Conservation (phyloP, 2,329 filamentous ascomycete species). For the Zasmidium citrigriseum region DNA sequence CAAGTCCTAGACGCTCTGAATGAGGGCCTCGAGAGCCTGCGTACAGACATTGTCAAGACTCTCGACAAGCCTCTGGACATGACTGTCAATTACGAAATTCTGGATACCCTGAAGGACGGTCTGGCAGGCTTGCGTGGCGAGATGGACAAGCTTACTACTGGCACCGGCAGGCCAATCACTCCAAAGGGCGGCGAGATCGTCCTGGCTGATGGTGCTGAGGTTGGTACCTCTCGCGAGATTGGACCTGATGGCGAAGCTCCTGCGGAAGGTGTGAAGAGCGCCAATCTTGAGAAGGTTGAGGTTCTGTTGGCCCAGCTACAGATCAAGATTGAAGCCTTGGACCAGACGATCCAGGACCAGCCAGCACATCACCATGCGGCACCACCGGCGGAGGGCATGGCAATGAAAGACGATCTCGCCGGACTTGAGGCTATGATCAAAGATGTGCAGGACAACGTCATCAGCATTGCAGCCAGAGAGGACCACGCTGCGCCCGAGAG, state of each 20-base stretch:
- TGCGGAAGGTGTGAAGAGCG: constrained; percentile 54
- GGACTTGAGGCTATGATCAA: constrained; percentile 48
- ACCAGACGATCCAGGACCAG: constrained; percentile 53
- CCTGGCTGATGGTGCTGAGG: constrained; percentile 56
- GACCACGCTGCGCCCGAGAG: constrained; percentile 45
- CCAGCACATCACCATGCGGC: constrained; percentile 44
- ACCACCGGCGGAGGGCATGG: constrained; percentile 35
- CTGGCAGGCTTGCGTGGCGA: constrained; percentile 74
- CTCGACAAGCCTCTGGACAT: constrained; percentile 78
- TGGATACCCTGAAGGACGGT: constrained; percentile 83
- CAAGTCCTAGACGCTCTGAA: constrained; percentile 64
- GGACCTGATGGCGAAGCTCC: constrained; percentile 35
- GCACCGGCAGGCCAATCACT: constrained; percentile 42
- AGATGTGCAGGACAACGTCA: constrained; percentile 63
- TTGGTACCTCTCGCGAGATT: constrained; percentile 39
- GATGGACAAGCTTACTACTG: constrained; percentile 73
- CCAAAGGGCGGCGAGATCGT: constrained; percentile 57
- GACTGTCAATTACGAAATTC: constrained; percentile 83
- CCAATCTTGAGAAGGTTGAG: constrained; percentile 85
- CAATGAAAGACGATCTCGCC: constrained; percentile 57
- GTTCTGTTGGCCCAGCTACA: constrained; percentile 78
- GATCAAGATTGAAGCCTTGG: constrained; percentile 79
- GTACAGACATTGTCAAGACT: constrained; percentile 72
- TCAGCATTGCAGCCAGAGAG: constrained; percentile 49
- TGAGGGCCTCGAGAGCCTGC: constrained; percentile 72